Percentiles rank a stretch among this genome's conserved stretches.
phyloP scores from a whole-genome alignment of 2,329 filamentous ascomycete species.

The Hymenotorrendiella dingleyae region DNA sequence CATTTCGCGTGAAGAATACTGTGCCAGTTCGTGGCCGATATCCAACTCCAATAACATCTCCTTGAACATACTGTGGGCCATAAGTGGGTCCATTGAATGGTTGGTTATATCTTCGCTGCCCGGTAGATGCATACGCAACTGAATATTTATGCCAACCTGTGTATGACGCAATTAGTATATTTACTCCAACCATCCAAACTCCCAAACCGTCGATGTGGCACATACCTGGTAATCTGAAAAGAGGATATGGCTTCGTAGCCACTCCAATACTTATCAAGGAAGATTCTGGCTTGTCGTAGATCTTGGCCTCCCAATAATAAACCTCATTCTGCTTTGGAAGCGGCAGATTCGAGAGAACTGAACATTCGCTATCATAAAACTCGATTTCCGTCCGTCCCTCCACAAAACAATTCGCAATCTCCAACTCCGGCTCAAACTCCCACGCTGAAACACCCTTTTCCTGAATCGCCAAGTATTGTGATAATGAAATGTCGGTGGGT shows the following conservation, averaged over 20 bases:
- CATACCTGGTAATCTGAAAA: conserved; percentile 89
- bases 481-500: conserved; percentile 94
- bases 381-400: conserved; percentile 95
- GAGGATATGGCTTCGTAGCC: conserved; percentile 92
- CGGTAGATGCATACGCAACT: conserved; percentile 83
- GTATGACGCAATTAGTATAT: conserved; percentile 1
- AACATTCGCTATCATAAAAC: conserved; percentile 97
- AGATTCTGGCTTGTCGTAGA: conserved; percentile 92
- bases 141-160: conserved; percentile 88
- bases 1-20: conserved; percentile 97
- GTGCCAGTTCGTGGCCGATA: conserved; percentile 92
- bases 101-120: conserved; percentile 84
- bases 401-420: conserved; percentile 98
- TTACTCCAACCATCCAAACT: too few relatives aligned
- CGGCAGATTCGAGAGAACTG: conserved; percentile 73
- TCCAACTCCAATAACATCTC: conserved; percentile 91
- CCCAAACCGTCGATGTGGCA: too few relatives aligned
- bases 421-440: conserved; percentile 98
- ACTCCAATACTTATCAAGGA: conserved; percentile 88
- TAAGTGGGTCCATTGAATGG: conserved; percentile 78
- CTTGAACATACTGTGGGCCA: conserved; percentile 79
- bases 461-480: conserved; percentile 95
- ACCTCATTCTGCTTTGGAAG: conserved; percentile 99
- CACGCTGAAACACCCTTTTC: conserved; percentile 99
- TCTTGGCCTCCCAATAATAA: conserved; percentile 99